A percentile compares a stretch with the other conserved stretches of the same genome.
phyloP scores from a whole-genome alignment of 306 rosid species.

The Calophaca sinica region DNA sequence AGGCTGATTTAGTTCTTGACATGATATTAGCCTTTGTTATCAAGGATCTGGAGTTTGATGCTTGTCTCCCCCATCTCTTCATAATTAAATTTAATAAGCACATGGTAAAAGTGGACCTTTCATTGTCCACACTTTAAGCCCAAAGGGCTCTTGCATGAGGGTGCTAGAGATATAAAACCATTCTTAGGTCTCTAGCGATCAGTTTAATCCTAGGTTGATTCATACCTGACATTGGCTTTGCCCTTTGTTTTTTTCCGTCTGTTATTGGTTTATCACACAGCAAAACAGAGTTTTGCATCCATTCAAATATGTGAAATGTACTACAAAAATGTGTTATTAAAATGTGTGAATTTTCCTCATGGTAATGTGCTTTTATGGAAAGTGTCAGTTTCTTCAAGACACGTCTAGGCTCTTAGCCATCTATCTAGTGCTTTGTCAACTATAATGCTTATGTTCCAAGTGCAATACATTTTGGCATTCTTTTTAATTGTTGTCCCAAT shows the following conservation, averaged over 20 bases:
- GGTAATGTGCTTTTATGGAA: conserved; percentile 19
- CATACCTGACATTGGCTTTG: conserved; percentile 12
- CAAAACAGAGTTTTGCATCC: conserved; percentile 15
- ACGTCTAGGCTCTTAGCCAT: not conserved
- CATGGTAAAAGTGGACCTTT: not conserved
- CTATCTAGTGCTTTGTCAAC: not conserved
- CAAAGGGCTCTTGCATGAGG: conserved; percentile 4
- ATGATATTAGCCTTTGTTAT: not conserved
- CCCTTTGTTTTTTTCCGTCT: not conserved
- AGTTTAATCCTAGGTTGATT: not conserved
- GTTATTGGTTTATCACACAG: not conserved
- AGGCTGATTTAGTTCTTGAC: conserved; percentile 16
- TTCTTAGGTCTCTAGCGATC: conserved; percentile 14
- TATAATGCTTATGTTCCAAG: conserved; percentile 1
- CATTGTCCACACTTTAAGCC: conserved; percentile 15
- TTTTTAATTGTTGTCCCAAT: conserved; percentile 12
- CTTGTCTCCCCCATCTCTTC: not conserved
- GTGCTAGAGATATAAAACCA: conserved; percentile 14
- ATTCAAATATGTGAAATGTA: conserved; percentile 1
- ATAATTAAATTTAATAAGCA: not conserved
- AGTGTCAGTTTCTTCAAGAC: conserved; percentile 22
- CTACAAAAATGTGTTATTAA: not conserved
- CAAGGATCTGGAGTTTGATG: not conserved
- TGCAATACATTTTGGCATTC: conserved; percentile 17
- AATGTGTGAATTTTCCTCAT: conserved; percentile 12